Percentiles rank a stretch among this genome's conserved stretches.
These are phyloP conservation scores for Rhizoclosmatium globosum DNA, from an alignment of 192 early-diverging fungal species.

Conservation along the genomic window DNA sequence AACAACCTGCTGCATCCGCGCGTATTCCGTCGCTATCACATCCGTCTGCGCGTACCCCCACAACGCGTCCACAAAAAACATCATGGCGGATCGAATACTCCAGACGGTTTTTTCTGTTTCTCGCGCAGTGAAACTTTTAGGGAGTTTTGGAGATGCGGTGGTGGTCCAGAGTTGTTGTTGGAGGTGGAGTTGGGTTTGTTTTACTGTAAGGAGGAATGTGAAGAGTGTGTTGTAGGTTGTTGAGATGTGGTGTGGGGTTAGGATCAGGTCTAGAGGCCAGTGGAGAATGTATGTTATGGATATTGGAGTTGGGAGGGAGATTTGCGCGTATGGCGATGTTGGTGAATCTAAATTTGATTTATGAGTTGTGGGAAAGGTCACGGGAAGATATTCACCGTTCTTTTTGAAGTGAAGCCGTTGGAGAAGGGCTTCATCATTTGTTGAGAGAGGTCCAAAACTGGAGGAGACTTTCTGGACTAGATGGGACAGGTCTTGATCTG, in stretches of 20 bases:
- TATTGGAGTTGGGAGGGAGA: slow-evolving; percentile 40
- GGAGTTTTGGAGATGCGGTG: slow-evolving; percentile 21
- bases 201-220: slow-evolving; percentile 67
- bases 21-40: slow-evolving; percentile 44
- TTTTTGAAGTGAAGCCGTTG: neutral
- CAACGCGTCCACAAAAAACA: slow-evolving; percentile 74
- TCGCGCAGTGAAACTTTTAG: slow-evolving; percentile 34
- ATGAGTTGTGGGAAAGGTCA: too few species aligned
- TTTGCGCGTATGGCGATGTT: too few species aligned
- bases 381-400: neutral
- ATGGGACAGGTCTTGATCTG: slow-evolving; percentile 40
- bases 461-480: slow-evolving; percentile 3
- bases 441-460: neutral
- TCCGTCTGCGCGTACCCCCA: slow-evolving; percentile 75
- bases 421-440: neutral
- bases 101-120: slow-evolving; percentile 49
- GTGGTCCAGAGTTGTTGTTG: slow-evolving; percentile 49
- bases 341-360: too few species aligned
- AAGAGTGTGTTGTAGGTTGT: slow-evolving; percentile 67
- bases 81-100: slow-evolving; percentile 64
- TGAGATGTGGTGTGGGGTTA: slow-evolving; percentile 47
- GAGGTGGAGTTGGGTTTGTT: slow-evolving; percentile 63
- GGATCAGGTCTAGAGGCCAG: slow-evolving; percentile 78
- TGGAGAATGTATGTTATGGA: slow-evolving; percentile 61
- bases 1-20: slow-evolving; percentile 13